Conservation (phyloP, 2,329 filamentous ascomycete genomes). For the Colletotrichum brevisporum region DNA sequence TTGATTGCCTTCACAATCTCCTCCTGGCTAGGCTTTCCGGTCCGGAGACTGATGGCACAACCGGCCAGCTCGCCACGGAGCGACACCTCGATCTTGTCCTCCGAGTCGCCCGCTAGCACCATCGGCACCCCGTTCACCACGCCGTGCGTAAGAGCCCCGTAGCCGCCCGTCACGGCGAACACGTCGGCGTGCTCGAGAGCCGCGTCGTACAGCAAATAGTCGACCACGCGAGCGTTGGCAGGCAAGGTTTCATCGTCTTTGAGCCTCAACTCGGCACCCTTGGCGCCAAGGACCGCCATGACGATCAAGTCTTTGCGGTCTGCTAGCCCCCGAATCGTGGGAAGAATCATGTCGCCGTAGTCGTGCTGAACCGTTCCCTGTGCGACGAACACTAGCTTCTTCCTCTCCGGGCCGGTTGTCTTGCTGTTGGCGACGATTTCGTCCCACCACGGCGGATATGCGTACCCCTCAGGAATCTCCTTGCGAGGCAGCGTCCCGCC, state of each 20-base stretch:
- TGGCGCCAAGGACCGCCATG: conserved; percentile 48
- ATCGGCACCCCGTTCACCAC: conserved; percentile 62
- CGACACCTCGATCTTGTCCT: conserved; percentile 56
- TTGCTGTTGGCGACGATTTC: conserved; percentile 50
- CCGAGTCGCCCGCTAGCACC: conserved; percentile 58
- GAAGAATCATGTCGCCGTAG: conserved; percentile 58
- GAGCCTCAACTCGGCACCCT: conserved; percentile 40
- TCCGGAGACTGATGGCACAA: conserved; percentile 59
- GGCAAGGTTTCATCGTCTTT: conserved; percentile 38
- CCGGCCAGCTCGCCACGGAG: conserved; percentile 58
- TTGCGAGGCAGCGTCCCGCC: conserved; percentile 57
- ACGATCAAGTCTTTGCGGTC: conserved; percentile 53
- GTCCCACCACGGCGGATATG: conserved; percentile 60
- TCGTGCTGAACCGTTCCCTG: conserved; percentile 62
- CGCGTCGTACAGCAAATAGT: conserved; percentile 63
- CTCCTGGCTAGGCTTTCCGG: conserved; percentile 48
- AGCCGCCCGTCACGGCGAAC: conserved; percentile 65
- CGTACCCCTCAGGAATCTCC: conserved; percentile 46
- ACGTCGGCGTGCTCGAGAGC: conserved; percentile 59
- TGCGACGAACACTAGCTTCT: conserved; percentile 59
- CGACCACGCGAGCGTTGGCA: conserved; percentile 57
- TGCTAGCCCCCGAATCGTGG: conserved; percentile 58
- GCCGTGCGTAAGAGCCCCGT: conserved; percentile 61
- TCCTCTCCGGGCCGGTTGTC: conserved; percentile 42
- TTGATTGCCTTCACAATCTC: conserved; percentile 49